Evolutionary conservation across 768 basidiomycete genomes (phyloP).

Genomic region (Suillus americanus): DNA sequence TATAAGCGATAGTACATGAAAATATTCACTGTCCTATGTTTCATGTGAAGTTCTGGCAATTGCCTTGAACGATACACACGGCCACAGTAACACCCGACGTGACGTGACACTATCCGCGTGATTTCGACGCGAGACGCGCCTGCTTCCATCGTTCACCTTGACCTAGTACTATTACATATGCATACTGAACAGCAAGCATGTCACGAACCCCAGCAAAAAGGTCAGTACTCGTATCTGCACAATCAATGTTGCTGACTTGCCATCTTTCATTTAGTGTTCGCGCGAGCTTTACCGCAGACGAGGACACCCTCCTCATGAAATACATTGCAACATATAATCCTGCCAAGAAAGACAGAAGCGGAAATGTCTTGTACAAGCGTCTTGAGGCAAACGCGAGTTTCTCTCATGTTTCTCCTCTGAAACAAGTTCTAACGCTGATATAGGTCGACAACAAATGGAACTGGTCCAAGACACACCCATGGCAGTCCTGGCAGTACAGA

Average conservation of each 20-base stretch:
- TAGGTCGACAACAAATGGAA: conserved; percentile 45
- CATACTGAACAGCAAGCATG: neutral
- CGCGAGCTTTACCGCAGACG: conserved; percentile 34
- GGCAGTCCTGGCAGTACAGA: conserved; percentile 65
- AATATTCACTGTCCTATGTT: no score
- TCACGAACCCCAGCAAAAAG: neutral
- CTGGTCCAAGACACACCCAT: conserved; percentile 53
- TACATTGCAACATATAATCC: conserved; percentile 54
- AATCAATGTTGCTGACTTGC: neutral
- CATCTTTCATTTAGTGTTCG: conserved; percentile 16
- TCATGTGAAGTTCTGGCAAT: no score
- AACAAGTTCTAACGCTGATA: conserved; percentile 2
- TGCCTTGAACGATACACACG: no score
- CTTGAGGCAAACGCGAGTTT: conserved; percentile 45
- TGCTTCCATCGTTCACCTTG: neutral
- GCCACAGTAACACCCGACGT: neutral
- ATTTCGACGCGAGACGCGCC: conserved; percentile 3
- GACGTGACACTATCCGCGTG: conserved; percentile 4
- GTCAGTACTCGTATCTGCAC: neutral
- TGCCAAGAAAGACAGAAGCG: conserved; percentile 39
- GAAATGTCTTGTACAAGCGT: conserved; percentile 42
- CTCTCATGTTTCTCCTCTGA: neutral
- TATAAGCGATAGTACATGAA: no score
- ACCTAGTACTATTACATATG: neutral
- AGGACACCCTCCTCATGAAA: conserved; percentile 43